A percentile compares a stretch with the other conserved stretches of the same genome.
Evolutionary conservation across 2,329 filamentous ascomycete genomes (phyloP).

Genomic region (Pleurostoma richardsiae): DNA sequence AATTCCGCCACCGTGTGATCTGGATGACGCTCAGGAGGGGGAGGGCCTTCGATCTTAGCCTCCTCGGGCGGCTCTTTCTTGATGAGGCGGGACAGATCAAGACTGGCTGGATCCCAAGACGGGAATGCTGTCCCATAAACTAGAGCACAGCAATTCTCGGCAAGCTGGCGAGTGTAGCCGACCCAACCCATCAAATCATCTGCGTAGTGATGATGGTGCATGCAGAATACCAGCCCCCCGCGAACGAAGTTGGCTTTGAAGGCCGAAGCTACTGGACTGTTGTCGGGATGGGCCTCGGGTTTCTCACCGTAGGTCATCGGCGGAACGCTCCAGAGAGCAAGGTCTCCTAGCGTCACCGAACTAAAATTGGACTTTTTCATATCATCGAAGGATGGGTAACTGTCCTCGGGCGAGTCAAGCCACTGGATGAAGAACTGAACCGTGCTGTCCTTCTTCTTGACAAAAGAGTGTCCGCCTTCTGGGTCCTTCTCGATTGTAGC

Average conservation of each 20-base stretch:
- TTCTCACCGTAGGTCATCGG: conserved; percentile 33
- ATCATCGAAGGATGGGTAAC: conserved; percentile 30
- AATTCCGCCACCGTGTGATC: conserved; percentile 15
- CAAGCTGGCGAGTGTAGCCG: conserved; percentile 29
- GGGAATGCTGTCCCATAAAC: conserved; percentile 19
- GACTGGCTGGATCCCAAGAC: conserved; percentile 25
- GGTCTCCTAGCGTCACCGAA: conserved; percentile 22
- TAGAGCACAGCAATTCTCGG: conserved; percentile 29
- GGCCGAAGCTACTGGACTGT: conserved; percentile 24
- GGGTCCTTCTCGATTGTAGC: conserved; percentile 33
- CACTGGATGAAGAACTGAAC: conserved; percentile 27
- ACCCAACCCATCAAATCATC: conserved; percentile 37
- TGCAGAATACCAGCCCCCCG: conserved; percentile 33
- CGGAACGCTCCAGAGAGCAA: conserved; percentile 24
- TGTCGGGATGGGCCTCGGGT: conserved; percentile 27
- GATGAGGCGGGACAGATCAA: conserved; percentile 27
- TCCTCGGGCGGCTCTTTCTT: conserved; percentile 19
- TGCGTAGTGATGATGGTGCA: conserved; percentile 35
- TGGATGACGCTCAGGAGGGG: conserved; percentile 19
- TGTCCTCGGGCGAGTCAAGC: conserved; percentile 25
- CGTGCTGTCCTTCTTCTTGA: conserved; percentile 20
- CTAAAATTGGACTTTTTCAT: conserved; percentile 28
- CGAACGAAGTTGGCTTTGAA: conserved; percentile 36
- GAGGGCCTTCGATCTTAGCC: conserved; percentile 22
- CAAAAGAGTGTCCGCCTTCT: conserved; percentile 23